A percentile compares a stretch with the other conserved stretches of the same genome.
phyloP scores from a whole-genome alignment of 2,329 filamentous ascomycete genomes.

The Erysiphe neolycopersici region DNA sequence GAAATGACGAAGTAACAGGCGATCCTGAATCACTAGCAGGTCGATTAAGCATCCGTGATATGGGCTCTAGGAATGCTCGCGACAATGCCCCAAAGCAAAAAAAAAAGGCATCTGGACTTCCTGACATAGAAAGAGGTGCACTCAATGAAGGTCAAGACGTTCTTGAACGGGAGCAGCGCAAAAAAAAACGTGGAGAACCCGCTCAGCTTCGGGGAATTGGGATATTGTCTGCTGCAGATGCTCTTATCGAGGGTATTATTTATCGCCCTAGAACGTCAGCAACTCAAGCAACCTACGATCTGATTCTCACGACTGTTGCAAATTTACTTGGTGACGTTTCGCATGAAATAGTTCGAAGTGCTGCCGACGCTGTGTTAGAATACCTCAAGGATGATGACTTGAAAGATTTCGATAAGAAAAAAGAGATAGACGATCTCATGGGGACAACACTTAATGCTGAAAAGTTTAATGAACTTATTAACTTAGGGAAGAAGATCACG shows the following conservation, averaged over 20 bases:
- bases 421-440: slow-evolving; percentile 79
- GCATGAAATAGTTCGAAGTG: slow-evolving; percentile 74
- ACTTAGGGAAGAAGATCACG: slow-evolving; percentile 93
- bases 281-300: slow-evolving; percentile 77
- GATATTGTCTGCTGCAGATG: slow-evolving; percentile 60
- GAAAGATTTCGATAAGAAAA: slow-evolving; percentile 97
- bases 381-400: slow-evolving; percentile 82
- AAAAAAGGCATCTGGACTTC: slow-evolving; percentile 36
- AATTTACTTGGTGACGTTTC: slow-evolving; percentile 77
- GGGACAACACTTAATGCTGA: slow-evolving; percentile 62
- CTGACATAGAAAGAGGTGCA: slow-evolving; percentile 46
- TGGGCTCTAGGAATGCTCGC: slow-evolving; percentile 63
- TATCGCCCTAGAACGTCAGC: slow-evolving; percentile 81
- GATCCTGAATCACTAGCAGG: slow-evolving; percentile 94
- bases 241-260: slow-evolving; percentile 68
- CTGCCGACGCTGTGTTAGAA: slow-evolving; percentile 75
- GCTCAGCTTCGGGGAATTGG: slow-evolving; percentile 44
- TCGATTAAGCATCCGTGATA: slow-evolving; percentile 75
- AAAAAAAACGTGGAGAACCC: slow-evolving; percentile 52
- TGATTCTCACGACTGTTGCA: slow-evolving; percentile 78
- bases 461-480: slow-evolving; percentile 90
- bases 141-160: slow-evolving; percentile 64
- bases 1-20: slow-evolving; percentile 82
- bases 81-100: slow-evolving; percentile 61
- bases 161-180: slow-evolving; percentile 58